These are phyloP conservation scores for Phlebiopsis flavidoalba DNA, from an alignment of 768 basidiomycete species.

Conservation along the genomic window DNA sequence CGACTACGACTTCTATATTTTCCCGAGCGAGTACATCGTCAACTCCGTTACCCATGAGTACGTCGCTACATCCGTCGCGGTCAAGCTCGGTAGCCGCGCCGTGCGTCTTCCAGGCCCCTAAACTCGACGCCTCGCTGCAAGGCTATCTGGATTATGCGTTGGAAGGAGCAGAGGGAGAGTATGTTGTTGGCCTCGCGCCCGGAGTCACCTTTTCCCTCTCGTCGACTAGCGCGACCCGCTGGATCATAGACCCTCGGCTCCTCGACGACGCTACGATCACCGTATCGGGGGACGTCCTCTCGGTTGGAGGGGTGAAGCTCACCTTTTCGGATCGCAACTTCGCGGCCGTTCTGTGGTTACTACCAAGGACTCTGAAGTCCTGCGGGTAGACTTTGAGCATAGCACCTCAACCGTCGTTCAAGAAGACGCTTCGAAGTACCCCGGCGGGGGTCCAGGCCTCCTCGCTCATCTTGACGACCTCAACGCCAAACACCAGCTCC, in stretches of 20 bases:
- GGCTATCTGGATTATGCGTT: background rate
- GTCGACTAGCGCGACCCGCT: background rate
- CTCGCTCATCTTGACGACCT: background rate
- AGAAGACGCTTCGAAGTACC: background rate
- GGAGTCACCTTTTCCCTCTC: background rate
- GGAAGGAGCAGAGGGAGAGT: background rate
- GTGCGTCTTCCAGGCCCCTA: background rate
- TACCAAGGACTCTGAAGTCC: background rate
- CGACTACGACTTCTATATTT: background rate
- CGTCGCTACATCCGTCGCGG: background rate
- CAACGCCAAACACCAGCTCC: background rate
- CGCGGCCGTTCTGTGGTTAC: background rate
- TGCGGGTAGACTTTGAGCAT: background rate
- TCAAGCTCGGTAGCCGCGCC: background rate
- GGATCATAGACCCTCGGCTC: background rate
- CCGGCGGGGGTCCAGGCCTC: background rate
- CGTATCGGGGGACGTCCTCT: no score
- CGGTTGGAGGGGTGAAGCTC: background rate
- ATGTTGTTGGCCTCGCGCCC: background rate
- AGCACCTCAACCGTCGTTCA: background rate
- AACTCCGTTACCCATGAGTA: background rate
- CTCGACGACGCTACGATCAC: background rate
- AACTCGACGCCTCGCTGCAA: background rate
- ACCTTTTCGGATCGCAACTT: background rate
- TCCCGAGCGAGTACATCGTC: background rate